Base-by-base conservation (phyloP, 257 asterid species). In the Nicotiana tomentosiformis region DNA sequence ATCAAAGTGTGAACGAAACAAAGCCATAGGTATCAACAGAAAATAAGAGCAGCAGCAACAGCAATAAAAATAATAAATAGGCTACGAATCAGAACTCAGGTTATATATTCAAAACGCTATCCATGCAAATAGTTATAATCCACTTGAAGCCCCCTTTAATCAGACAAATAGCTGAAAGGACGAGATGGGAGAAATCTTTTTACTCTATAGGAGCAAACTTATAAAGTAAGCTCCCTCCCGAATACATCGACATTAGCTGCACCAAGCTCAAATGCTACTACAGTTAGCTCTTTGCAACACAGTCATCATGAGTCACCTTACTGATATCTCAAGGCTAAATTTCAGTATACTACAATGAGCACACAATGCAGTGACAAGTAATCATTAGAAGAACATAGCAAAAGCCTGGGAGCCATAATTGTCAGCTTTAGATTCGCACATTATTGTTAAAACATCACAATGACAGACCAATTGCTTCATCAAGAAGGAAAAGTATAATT, bases 191-290 rank as follows among this genome's bases (percentile, higher is more conserved):
- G 18, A 65, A 29, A 11, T 65, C 39, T 65, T 5, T 62, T 16
- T 15, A 23, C 30, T 62, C 35, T 62, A 62, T 26, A 62, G 35
- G 69, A 65, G 39, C 39, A 65, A 65, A 9, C 9, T 65, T 29
- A 23, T 30, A 69, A 69, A 37, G 77, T 37, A 69, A 69, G 33
- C 77, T 69, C 51, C 56, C 32, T 10, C 57, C 56, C 11, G 32
- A 69, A 69, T 37, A 55, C 56, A 39, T 37, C 57, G 43, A 69
- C 77, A 37, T 39, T 37, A 69, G 56, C 77, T 37, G 77, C 56
- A 69, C 56, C 77, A 37, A 69, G 77, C 56, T 69, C 32, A 69
- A 69, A 37, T 53, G 77, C 77, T 69, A 70, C 78, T 70, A 17
- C 78, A 70, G 78, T 20, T 43, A 70, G 58, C 20, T 12, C 58